Evolutionary conservation across 768 basidiomycete genomes (phyloP), one percentile per base, ranked within the genome.

Genomic region (Pleurotus salmoneostramineus): DNA sequence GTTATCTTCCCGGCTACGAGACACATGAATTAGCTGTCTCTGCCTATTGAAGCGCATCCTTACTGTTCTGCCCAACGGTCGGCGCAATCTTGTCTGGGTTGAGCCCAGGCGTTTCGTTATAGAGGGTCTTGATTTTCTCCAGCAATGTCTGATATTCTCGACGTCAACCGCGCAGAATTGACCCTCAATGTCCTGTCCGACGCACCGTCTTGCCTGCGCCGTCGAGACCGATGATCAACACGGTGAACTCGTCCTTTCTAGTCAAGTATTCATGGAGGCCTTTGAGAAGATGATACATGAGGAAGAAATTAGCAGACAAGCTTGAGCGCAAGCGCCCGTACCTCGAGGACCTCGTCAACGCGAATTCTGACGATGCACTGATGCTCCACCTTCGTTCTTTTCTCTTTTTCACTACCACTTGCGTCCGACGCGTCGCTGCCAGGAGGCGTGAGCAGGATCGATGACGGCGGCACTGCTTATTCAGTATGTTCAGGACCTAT

Each of bases 61-160:
- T 62, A 96, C 96, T 96, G 71, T 98, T 98, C 73, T 98, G 96
- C 0, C 97, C 97, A 3, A 99, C 91, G 0, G 97, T 99, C 1
- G 97, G 97, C 0, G 83, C 93, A 64, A 99, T 98, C 74, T 94
- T 97, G 64, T 93, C 89, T 0, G 95, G 88, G 37, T 90, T 77
- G n/a, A 97, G 82, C 0, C 92, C 93, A 0, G 95, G 94, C 0
- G 82, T 83, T 40, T 90, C 84, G 68, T 88, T 96, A 68, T 95
- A 98, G 0, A 92, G 72, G 0, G 91, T 93, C 78, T 98, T 98
- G 58, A 98, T 95, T 70, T 88, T 90, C 77, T 98, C 95, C 44
- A 97, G 77, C 60, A 95, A 74, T 0, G 91, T 94, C 91, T 95
- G 63, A 60, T 56, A 61, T 57, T 51, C 33, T 14, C n/a, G 15